A percentile compares a stretch with the other conserved stretches of the same genome.
These are phyloP conservation scores for Mycena capillaripes DNA, from an alignment of 768 basidiomycete genomes.

Conservation along the genomic window DNA sequence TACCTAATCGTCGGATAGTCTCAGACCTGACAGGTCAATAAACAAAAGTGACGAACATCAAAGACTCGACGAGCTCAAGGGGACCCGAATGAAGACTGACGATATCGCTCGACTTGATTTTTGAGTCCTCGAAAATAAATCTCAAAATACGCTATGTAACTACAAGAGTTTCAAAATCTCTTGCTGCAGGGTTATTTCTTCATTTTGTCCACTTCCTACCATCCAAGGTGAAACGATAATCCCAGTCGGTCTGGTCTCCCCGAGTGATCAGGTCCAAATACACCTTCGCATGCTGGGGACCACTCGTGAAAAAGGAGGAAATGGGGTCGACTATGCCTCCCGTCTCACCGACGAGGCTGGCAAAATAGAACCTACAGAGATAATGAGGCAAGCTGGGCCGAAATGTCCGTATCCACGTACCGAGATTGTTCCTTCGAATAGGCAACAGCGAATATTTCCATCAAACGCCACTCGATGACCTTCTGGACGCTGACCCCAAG, in stretches of 20 bases:
- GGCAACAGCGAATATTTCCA: not conserved
- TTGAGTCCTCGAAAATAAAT: too few relatives aligned
- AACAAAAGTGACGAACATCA: too few relatives aligned
- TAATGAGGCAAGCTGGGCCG: not conserved
- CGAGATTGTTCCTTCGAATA: slow-evolving; percentile 13
- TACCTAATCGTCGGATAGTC: too few relatives aligned
- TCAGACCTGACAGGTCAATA: too few relatives aligned
- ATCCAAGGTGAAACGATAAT: slow-evolving; percentile 3
- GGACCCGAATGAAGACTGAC: too few relatives aligned
- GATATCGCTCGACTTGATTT: too few relatives aligned
- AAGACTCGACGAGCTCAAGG: too few relatives aligned
- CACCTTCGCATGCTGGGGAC: slow-evolving; percentile 32
- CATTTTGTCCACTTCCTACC: not conserved
- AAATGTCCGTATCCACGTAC: not conserved
- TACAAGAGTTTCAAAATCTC: too few relatives aligned
- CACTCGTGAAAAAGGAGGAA: slow-evolving; percentile 29
- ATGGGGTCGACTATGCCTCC: slow-evolving; percentile 15
- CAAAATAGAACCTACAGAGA: slow-evolving; percentile 9
- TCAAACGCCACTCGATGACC: not conserved
- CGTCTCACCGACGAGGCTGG: not conserved
- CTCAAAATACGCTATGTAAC: too few relatives aligned
- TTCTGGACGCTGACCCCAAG: not conserved
- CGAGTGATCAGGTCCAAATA: slow-evolving; percentile 27
- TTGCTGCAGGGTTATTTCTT: not conserved
- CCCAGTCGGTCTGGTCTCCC: slow-evolving; percentile 7